phyloP scores from a whole-genome alignment of 2,329 filamentous ascomycete species.

The Colletotrichum lentis region DNA sequence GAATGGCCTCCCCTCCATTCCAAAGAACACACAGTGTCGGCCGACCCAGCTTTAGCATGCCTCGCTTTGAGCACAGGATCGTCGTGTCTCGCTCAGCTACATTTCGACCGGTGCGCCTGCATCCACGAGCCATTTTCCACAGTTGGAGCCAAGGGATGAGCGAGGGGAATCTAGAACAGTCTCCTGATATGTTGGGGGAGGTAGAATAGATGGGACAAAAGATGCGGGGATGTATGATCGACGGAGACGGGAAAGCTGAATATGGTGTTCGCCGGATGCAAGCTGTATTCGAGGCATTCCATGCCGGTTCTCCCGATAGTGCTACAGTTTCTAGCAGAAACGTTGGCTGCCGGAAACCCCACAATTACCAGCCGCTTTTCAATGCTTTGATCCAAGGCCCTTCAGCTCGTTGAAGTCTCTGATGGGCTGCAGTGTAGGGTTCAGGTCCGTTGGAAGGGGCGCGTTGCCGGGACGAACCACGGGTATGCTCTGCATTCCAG shows the following conservation, averaged over 20 bases:
- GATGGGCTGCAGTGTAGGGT: slow-evolving; percentile 47
- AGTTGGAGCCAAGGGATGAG: background rate
- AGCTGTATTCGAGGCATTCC: slow-evolving; percentile 28
- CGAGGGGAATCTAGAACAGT: slow-evolving; percentile 18
- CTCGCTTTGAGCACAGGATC: background rate
- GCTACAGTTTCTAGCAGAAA: slow-evolving; percentile 17
- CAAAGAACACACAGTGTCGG: background rate
- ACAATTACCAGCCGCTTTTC: slow-evolving; percentile 2
- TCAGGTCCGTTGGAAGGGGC: slow-evolving; percentile 61
- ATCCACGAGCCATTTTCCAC: background rate
- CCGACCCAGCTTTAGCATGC: background rate
- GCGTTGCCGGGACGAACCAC: slow-evolving; percentile 76
- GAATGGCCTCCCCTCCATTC: background rate
- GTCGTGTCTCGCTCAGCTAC: background rate
- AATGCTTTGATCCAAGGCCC: slow-evolving; percentile 22
- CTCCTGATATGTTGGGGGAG: slow-evolving; percentile 1
- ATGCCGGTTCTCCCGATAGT: slow-evolving; percentile 19
- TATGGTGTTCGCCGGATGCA: slow-evolving; percentile 31
- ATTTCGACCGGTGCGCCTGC: background rate
- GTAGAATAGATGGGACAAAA: background rate
- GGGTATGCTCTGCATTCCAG: slow-evolving; percentile 70
- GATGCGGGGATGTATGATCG: slow-evolving; percentile 1
- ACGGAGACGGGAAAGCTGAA: slow-evolving; percentile 33
- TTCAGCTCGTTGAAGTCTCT: slow-evolving; percentile 45
- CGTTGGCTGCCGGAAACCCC: slow-evolving; percentile 9